Evolutionary conservation across 2,329 filamentous ascomycete genomes (phyloP), one percentile per base, ranked within the genome.

Genomic region (Dothideomycetes sp.): DNA sequence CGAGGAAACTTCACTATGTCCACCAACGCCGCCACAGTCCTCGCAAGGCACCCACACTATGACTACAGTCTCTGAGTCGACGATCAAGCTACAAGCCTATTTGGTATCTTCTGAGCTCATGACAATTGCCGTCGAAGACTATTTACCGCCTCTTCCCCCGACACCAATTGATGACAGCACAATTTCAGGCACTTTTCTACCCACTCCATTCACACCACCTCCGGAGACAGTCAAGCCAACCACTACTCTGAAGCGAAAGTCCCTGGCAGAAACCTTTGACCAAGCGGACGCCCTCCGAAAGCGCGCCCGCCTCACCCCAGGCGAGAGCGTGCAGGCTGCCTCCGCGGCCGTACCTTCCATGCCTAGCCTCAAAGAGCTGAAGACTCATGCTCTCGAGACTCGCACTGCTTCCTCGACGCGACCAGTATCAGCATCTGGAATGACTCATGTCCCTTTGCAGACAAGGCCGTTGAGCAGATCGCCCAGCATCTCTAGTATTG

Each of bases 51-150:
- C 3, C 37, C 30, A 27, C 17, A 34, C 11, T 29, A 37, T 27
- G 30, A 15, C 29, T 19, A 10, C 31, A 24, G 35, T 24, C 11
- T 14, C 17, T 16, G 22, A 17, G 24, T 24, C 9, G 14, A 15
- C 18, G 52, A 42, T 61, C 14, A 52, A 49, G 41, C 50, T 65
- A 4, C 53, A 61, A 37, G 67, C 66, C 2, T 44, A 67, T 3
- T 57, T 63, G 1, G 49, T 70, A 0, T 69, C 62, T 1, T 68
- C 65, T 0, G 53, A 66, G 36, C 51, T 66, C 1, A 43, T 64
- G 1, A 34, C 53, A 16, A 37, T 44, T 2, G 37, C 36, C 7
- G 30, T 34, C 5, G 35, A 35, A 17, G 40, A 42, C 37, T 40
- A 45, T 27, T 55, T 49, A 10, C 52, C 47, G 11, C 52, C 48